Conservation (phyloP, 495 filamentous ascomycete genomes). For the Podospora didyma region DNA sequence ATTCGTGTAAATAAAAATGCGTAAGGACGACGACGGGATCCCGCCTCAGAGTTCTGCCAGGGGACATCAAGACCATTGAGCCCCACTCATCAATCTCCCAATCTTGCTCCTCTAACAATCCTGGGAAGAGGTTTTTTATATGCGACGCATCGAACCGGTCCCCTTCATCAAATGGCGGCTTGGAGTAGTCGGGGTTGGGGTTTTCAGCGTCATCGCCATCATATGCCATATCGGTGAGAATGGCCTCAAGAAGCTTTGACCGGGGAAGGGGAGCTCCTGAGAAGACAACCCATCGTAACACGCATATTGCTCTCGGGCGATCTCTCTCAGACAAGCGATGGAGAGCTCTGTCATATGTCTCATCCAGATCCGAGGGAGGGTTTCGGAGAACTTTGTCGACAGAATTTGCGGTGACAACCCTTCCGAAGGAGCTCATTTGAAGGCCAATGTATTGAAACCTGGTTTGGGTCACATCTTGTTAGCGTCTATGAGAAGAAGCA, state of each 20-base stretch:
- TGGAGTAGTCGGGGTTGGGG: neutral
- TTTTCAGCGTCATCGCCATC: neutral
- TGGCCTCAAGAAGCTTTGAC: neutral
- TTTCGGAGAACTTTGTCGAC: no score
- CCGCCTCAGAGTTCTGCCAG: neutral
- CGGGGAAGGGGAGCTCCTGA: neutral
- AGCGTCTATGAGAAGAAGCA: no score
- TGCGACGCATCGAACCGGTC: neutral
- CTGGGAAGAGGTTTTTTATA: neutral
- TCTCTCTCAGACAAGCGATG: neutral
- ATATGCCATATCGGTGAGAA: neutral
- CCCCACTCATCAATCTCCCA: neutral
- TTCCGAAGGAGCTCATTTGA: no score
- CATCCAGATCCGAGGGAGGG: no score
- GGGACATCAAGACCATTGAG: neutral
- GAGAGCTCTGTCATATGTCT: neutral
- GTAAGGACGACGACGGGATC: neutral
- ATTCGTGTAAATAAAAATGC: neutral
- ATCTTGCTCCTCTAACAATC: neutral
- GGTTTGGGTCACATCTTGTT: no score
- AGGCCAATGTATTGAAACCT: no score
- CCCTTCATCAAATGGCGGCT: neutral
- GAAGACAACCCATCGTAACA: neutral
- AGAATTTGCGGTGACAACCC: no score
- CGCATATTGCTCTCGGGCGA: neutral